Evolutionary conservation across 345 rosid species (phyloP).

Genomic region (Viola odorata): DNA sequence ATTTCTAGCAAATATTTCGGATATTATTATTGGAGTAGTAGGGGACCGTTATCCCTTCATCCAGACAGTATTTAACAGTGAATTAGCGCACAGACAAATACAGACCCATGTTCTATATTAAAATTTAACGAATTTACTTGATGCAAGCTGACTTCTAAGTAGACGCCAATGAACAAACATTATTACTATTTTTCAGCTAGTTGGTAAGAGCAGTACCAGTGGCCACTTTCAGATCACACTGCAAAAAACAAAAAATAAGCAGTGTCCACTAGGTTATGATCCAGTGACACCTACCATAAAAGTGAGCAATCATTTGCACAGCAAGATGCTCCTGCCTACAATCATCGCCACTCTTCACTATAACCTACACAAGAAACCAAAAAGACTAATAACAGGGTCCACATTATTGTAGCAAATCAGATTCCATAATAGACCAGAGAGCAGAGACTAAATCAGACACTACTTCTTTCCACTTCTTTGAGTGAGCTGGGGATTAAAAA

Average conservation of each 20-base stretch:
- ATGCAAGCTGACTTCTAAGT: background rate
- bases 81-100: too few species aligned
- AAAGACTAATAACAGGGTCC: background rate
- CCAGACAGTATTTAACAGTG: too few species aligned
- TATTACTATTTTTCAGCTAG: background rate
- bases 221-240: background rate
- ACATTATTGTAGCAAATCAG: constrained; percentile 3
- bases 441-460: constrained; percentile 5
- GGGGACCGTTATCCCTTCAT: too few species aligned
- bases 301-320: constrained; percentile 97
- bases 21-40: too few species aligned
- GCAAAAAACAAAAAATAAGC: too few species aligned
- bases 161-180: background rate
- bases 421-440: background rate
- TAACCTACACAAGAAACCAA: constrained; percentile 44
- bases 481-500: too few species aligned
- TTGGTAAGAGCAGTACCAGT: background rate
- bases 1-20: too few species aligned
- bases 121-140: too few species aligned
- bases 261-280: background rate
- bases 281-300: constrained; percentile 58
- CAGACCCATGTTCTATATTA: too few species aligned
- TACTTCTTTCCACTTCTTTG: too few species aligned
- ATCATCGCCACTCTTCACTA: constrained; percentile 98
- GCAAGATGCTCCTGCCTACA: constrained; percentile 99